These are phyloP conservation scores for Kwoniella dejecticola DNA, from an alignment of 768 basidiomycete genomes.

Conservation along the genomic window DNA sequence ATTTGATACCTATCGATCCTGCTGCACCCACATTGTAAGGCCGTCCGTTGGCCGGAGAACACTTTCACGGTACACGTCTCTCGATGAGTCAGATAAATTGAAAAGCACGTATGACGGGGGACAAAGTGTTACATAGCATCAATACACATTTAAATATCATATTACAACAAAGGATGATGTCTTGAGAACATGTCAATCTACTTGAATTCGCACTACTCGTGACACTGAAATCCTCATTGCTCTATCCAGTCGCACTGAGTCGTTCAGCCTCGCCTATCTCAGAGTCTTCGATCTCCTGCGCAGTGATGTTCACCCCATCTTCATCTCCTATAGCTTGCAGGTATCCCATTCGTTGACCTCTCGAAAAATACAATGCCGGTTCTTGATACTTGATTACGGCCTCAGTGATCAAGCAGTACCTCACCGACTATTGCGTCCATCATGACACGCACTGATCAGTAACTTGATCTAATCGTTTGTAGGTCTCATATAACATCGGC, in stretches of 20 bases:
- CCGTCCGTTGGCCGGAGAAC: background rate
- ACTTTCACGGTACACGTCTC: too few species aligned
- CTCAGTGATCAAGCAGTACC: constrained; percentile 78
- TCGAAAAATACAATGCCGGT: constrained; percentile 72
- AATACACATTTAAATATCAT: too few species aligned
- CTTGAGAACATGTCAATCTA: too few species aligned
- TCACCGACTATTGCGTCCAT: constrained; percentile 62
- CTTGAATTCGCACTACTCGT: too few species aligned
- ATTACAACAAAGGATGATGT: background rate
- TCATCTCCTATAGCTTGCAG: constrained; percentile 46
- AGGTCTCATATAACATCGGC: too few species aligned
- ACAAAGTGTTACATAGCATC: too few species aligned
- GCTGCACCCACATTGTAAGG: background rate
- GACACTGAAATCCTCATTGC: too few species aligned
- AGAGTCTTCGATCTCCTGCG: constrained; percentile 19
- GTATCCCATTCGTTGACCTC: constrained; percentile 48
- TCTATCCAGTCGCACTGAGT: constrained; percentile 27
- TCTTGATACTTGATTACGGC: constrained; percentile 68
- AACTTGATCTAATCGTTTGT: too few species aligned
- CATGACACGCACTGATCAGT: background rate
- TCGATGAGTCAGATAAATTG: too few species aligned
- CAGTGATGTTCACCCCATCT: constrained; percentile 23
- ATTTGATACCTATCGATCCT: constrained; percentile 11
- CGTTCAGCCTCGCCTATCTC: constrained; percentile 17
- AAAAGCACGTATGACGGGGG: too few species aligned